Base-by-base conservation (phyloP, 2,329 filamentous ascomycete genomes). In the Karstenula rhodostoma region DNA sequence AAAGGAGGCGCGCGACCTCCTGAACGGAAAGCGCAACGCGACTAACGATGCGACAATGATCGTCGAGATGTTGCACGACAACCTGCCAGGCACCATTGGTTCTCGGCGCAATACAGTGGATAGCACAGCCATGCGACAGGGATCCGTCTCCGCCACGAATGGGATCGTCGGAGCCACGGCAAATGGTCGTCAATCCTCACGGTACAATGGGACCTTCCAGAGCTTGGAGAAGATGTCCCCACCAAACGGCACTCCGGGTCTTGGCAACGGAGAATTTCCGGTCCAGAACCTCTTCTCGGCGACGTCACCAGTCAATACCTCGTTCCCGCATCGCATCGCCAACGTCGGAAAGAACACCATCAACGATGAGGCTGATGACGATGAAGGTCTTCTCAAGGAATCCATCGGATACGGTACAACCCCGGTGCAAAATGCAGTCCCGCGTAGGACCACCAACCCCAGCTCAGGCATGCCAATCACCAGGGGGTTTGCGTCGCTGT, bases 371-470 rank as follows among this genome's bases (percentile, higher is more conserved):
- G 87, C 86, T 29, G 88, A 90, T 64, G 90, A 93, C 52, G 90
- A 92, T 72, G 91, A 90, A 2, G 87, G 84, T 35, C 81, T 93
- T n/a, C 82, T 93, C 48, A 89, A 90, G 59, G 88, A 93, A 57
- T 87, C 90, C 0, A 83, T 91, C 46, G 89, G 86, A 9, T 93
- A 89, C 72, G 92, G 91, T 10, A 90, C 94, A 70, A 92, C 88
- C 69, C 72, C 78, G 49, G 69, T 68, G 1, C 82, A 86, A 57
- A 79, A 81, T 44, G 78, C 76, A 53, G 80, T 84, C 61, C 83
- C 85, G 67, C 89, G 92, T 56, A 87, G 89, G 65, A 86, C 88
- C 42, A 93, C 90, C 1, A 91, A 89, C 56, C 88, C 91, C 27
- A 91, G 88, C 57, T 87, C 91, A 25, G 88, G 91, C 61, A 81